Conservation (phyloP, 805 yeast genomes). For the Sugiyamaella americana region DNA sequence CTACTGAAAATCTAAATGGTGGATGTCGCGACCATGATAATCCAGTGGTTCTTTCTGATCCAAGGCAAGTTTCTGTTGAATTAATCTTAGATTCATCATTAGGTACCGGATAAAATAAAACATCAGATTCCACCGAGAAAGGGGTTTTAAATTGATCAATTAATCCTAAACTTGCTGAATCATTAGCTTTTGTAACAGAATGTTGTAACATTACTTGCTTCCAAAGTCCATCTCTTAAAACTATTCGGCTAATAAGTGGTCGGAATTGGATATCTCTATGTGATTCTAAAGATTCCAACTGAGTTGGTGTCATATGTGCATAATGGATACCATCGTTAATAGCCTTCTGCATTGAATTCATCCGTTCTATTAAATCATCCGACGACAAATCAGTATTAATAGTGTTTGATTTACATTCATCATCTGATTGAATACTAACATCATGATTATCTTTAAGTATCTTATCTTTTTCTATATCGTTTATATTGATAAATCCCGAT, state of each 20-base stretch:
- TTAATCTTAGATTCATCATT: neutral
- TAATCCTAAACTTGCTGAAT: neutral
- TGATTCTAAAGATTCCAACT: constrained; percentile 33
- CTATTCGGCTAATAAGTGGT: constrained; percentile 34
- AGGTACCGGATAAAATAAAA: neutral
- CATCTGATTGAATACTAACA: neutral
- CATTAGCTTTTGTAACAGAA: constrained; percentile 3
- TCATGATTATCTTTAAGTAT: no score
- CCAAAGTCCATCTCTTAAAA: constrained; percentile 47
- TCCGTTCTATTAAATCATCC: neutral
- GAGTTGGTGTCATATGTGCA: constrained; percentile 46
- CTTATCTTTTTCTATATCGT: no score
- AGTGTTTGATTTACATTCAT: no score
- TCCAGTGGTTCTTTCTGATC: constrained; percentile 1
- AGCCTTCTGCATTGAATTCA: constrained; percentile 18
- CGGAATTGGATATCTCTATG: neutral
- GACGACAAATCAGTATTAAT: neutral
- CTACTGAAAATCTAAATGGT: constrained; percentile 44
- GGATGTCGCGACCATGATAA: constrained; percentile 36
- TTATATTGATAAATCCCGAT: no score
- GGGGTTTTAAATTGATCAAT: neutral
- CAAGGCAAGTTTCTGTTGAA: neutral
- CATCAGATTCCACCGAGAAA: no score
- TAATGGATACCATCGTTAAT: constrained; percentile 41
- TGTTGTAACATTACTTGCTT: constrained; percentile 40